These are phyloP conservation scores for Mycotypha africana DNA, from an alignment of 371 early-diverging fungal genomes.

Conservation along the genomic window DNA sequence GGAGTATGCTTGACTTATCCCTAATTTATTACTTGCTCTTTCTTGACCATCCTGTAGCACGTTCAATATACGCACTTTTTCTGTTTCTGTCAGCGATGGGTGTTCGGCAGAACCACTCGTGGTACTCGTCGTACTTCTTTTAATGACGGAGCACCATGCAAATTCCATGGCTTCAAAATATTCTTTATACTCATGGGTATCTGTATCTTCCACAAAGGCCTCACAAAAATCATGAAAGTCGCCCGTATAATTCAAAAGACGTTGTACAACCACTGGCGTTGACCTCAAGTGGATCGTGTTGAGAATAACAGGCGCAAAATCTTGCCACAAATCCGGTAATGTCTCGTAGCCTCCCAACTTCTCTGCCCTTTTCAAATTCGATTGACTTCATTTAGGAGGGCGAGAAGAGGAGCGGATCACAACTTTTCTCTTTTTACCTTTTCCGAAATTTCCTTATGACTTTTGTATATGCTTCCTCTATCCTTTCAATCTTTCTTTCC, in stretches of 20 bases:
- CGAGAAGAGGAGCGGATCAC: neutral
- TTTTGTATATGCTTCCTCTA: conserved; percentile 13
- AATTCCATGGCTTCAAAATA: conserved; percentile 29
- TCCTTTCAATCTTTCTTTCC: conserved; percentile 4
- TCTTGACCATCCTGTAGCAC: conserved; percentile 30
- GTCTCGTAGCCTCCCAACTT: conserved; percentile 17
- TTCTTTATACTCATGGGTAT: conserved; percentile 20
- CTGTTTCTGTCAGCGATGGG: no score
- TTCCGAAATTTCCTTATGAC: conserved; percentile 30
- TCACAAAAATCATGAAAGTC: conserved; percentile 35
- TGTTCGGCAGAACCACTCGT: no score
- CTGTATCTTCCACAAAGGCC: conserved; percentile 23
- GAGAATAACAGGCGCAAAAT: conserved; percentile 17
- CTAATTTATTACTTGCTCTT: conserved; percentile 6
- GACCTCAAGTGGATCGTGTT: conserved; percentile 13
- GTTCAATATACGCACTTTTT: conserved; percentile 27
- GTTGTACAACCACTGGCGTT: conserved; percentile 21
- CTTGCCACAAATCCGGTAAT: conserved; percentile 25
- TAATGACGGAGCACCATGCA: conserved; percentile 21
- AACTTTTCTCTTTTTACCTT: conserved; percentile 13
- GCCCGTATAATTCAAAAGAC: conserved; percentile 20
- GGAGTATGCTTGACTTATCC: conserved; percentile 6
- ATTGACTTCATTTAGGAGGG: no score
- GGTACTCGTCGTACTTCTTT: conserved; percentile 3
- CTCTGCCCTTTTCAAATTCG: conserved; percentile 15